Evolutionary conservation across 1,139 yeast genomes (phyloP).

Genomic region (Hyphopichia burtonii): DNA sequence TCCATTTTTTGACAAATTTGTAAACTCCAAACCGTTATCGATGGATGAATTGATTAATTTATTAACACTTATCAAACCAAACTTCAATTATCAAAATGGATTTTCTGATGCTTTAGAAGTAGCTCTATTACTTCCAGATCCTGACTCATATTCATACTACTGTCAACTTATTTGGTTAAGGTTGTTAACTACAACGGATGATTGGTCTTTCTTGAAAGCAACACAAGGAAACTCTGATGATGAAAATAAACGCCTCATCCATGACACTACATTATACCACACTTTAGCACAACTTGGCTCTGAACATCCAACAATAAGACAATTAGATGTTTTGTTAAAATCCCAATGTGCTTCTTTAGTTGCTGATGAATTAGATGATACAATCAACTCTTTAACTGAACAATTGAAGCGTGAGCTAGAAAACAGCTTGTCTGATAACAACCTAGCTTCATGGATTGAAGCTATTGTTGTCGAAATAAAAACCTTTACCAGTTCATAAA

Average conservation of each 20-base stretch:
- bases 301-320: constrained; percentile 1
- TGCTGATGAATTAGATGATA: background rate
- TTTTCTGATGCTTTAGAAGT: constrained; percentile 38
- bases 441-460: constrained; percentile 4
- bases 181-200: constrained; percentile 53
- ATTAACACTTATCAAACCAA: constrained; percentile 51
- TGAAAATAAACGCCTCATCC: constrained; percentile 36
- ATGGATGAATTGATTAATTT: constrained; percentile 53
- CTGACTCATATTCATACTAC: constrained; percentile 18
- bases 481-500: background rate
- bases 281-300: constrained; percentile 28
- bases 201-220: constrained; percentile 50
- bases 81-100: constrained; percentile 18
- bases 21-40: constrained; percentile 39
- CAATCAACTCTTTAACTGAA: background rate
- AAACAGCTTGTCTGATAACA: background rate
- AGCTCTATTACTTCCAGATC: constrained; percentile 29
- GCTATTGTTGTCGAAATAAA: constrained; percentile 3
- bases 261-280: constrained; percentile 46
- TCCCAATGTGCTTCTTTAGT: background rate
- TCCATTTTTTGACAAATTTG: constrained; percentile 35
- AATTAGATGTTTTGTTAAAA: constrained; percentile 7
- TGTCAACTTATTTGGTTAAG: constrained; percentile 60
- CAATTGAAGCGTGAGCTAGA: background rate
- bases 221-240: constrained; percentile 45